Evolutionary conservation across 768 basidiomycete genomes (phyloP).

Genomic region (Russula virescens): DNA sequence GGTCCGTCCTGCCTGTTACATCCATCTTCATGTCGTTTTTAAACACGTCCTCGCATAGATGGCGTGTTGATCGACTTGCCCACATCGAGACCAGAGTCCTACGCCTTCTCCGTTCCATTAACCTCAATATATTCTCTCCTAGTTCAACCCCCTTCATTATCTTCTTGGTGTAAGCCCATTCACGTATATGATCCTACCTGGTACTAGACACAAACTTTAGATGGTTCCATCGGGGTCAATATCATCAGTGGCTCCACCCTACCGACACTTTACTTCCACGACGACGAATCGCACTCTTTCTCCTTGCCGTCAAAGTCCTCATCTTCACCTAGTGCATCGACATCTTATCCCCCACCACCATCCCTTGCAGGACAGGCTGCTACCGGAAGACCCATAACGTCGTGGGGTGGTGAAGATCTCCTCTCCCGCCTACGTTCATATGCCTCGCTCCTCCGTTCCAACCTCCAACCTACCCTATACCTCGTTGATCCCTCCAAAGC

Average conservation of each 20-base stretch:
- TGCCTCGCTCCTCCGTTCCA: slow-evolving; percentile 78
- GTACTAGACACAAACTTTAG: slow-evolving; percentile 34
- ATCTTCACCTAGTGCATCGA: slow-evolving; percentile 33
- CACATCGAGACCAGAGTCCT: slow-evolving; percentile 77
- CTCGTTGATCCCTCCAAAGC: slow-evolving; percentile 87
- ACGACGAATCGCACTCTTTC: slow-evolving; percentile 88
- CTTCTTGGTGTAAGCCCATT: slow-evolving; percentile 66
- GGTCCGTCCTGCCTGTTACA: slow-evolving; percentile 39
- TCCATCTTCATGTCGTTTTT: slow-evolving; percentile 3
- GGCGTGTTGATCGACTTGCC: slow-evolving; percentile 83
- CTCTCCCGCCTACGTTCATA: slow-evolving; percentile 70
- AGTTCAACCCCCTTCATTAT: slow-evolving; percentile 75
- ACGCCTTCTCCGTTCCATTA: slow-evolving; percentile 92
- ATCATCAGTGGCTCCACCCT: slow-evolving; percentile 80
- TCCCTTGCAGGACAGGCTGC: slow-evolving; percentile 43
- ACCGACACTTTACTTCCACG: slow-evolving; percentile 91
- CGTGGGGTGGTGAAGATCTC: slow-evolving; percentile 88
- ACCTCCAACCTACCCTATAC: slow-evolving; percentile 78
- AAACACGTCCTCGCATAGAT: slow-evolving; percentile 40
- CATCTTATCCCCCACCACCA: slow-evolving; percentile 59
- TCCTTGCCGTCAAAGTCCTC: slow-evolving; percentile 43
- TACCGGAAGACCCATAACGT: slow-evolving; percentile 36
- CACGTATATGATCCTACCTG: background rate
- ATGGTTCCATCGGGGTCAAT: slow-evolving; percentile 86
- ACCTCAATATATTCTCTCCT: slow-evolving; percentile 86